Conservation (phyloP, 2,329 filamentous ascomycete species). For the Exophiala viscosa region DNA sequence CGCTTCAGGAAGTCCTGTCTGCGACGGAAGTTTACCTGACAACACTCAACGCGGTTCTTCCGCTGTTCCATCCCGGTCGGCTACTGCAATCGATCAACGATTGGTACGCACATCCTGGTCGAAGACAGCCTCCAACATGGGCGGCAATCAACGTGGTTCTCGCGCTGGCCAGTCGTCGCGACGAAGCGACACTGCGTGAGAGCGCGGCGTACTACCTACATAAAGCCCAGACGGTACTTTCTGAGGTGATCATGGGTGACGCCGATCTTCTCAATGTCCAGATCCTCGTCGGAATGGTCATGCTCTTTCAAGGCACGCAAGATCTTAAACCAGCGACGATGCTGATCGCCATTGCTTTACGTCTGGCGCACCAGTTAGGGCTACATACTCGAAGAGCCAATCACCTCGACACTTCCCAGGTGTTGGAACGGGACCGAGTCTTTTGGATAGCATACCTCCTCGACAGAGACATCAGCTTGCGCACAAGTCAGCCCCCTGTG, state of each 20-base stretch:
- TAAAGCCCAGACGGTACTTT: conserved; percentile 32
- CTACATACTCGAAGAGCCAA: conserved; percentile 27
- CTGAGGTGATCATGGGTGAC: conserved; percentile 28
- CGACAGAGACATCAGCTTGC: conserved; percentile 44
- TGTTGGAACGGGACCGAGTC: conserved; percentile 28
- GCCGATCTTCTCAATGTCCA: conserved; percentile 32
- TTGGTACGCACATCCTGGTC: conserved; percentile 5
- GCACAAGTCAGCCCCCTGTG: conserved; percentile 39
- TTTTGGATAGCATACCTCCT: conserved; percentile 35
- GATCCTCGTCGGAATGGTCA: conserved; percentile 32
- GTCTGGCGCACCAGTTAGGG: conserved; percentile 20
- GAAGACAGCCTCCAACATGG: conserved; percentile 29
- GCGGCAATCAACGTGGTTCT: conserved; percentile 34
- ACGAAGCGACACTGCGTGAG: conserved; percentile 5
- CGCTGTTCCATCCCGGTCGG: conserved; percentile 14
- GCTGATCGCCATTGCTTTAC: conserved; percentile 28
- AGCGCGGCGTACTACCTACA: conserved; percentile 27
- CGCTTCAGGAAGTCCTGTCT: conserved; percentile 12
- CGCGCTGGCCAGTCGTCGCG: conserved; percentile 28
- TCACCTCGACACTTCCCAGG: conserved; percentile 10
- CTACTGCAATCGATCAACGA: conserved; percentile 12
- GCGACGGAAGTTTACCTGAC: conserved; percentile 11
- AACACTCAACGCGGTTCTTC: conserved; percentile 18
- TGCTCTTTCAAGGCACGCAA: conserved; percentile 29
- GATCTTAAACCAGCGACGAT: conserved; percentile 30